Evolutionary conservation across 2,329 filamentous ascomycete species (phyloP), one percentile per base, ranked within the genome.

Genomic region (Pezicula rhizophila): DNA sequence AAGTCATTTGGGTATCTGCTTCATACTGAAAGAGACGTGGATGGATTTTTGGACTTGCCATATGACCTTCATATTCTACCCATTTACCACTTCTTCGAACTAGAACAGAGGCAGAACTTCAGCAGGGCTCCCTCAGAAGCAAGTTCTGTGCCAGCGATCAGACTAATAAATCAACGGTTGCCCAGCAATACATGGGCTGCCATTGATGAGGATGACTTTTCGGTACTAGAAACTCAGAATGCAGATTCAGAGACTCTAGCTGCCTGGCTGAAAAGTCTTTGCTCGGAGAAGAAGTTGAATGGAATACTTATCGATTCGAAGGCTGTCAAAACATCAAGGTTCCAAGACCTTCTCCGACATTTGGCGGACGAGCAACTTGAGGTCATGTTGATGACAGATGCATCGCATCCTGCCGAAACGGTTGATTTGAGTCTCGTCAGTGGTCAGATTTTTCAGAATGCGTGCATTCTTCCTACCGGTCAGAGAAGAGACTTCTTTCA

Each of bases 401-500:
- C 40, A 15, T 42, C 40, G 5, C 6, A 15, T 15, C 20, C 40
- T 15, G 25, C 26, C 8, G 25, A n/a, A 8, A 28, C 25, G 18
- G 40, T 26, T 5, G 40, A 42, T 26, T 28, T 42, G 23, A 28
- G 25, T 26, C 50, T 64, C 5, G 53, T 68, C 20, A 57, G 57
- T 1, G 70, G 70, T 8, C 44, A 70, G 38, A 64, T 71, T 45
- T 62, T 70, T 33, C 62, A 68, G 47, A 71, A 70, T 52, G 69
- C 66, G 2, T 68, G 64, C 18, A 72, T 72, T 26, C 59, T 70
- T 6, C 58, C 59, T 7, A 62, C 67, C 33, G 70, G 70, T 2
- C 56, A 66, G 28, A 61, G 66, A 8, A 59, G 69, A 23, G 68
- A 73, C 51, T 73, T 68, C 56, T 72, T 71, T 52, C 64, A 67